Conservation (phyloP, 805 yeast genomes). For the Metschnikowia similis region DNA sequence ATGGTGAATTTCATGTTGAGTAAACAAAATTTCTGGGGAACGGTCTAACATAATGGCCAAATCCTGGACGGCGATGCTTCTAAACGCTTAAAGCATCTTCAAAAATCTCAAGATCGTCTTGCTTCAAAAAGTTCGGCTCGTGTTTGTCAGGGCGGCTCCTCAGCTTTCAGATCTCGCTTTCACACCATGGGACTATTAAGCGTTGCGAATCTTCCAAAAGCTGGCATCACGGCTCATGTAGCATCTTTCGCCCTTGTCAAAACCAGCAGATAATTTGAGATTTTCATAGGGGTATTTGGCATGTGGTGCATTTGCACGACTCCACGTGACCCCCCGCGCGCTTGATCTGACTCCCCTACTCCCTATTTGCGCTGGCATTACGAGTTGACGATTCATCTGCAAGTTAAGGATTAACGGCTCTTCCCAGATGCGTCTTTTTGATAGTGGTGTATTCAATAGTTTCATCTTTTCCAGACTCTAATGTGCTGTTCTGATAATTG, state of each 20-base stretch:
- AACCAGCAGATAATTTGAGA: background rate
- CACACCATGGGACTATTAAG: background rate
- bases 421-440: background rate
- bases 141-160: background rate
- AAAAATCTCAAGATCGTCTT: background rate
- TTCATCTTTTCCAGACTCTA: background rate
- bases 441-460: background rate
- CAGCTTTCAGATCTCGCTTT: background rate
- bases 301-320: background rate
- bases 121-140: background rate
- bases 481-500: background rate
- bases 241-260: background rate
- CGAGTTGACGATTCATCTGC: no score
- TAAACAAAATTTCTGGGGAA: background rate
- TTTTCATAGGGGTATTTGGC: background rate
- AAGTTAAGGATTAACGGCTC: background rate
- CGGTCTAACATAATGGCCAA: slow-evolving; percentile 3
- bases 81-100: background rate
- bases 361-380: background rate
- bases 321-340: background rate
- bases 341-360: background rate
- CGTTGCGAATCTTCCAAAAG: background rate
- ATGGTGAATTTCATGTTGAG: background rate
- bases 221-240: background rate
- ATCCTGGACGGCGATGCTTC: slow-evolving; percentile 6